Conservation (phyloP, 495 filamentous ascomycete genomes). For the Aeminium ludgeri region DNA sequence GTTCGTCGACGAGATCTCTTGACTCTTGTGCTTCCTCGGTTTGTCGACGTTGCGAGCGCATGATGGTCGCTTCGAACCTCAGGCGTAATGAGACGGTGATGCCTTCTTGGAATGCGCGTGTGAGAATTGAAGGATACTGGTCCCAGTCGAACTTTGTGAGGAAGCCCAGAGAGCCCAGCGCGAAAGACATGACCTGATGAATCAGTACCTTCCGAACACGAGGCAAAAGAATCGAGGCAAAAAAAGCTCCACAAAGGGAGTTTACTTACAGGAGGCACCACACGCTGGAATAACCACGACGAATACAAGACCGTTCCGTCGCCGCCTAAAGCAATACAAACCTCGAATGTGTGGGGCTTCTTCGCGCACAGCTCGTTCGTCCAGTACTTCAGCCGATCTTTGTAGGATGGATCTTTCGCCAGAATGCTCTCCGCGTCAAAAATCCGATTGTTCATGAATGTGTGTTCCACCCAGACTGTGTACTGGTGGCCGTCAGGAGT, state of each 20-base stretch:
- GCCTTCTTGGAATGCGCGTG: constrained; percentile 59
- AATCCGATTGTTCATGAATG: constrained; percentile 45
- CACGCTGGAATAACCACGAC: constrained; percentile 91
- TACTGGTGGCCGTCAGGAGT: constrained; percentile 41
- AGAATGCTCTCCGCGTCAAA: constrained; percentile 55
- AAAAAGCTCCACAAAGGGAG: too few relatives aligned
- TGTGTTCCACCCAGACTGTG: constrained; percentile 66
- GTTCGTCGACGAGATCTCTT: constrained; percentile 66
- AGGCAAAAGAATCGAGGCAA: too few relatives aligned
- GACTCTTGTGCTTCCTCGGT: constrained; percentile 7
- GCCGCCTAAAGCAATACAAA: constrained; percentile 85
- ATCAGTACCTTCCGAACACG: too few relatives aligned
- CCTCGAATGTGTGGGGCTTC: constrained; percentile 77
- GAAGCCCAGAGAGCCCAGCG: constrained; percentile 82
- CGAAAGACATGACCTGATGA: constrained; percentile 82
- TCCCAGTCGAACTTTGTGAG: constrained; percentile 91
- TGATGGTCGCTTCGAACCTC: constrained; percentile 87
- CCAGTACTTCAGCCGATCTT: constrained; percentile 62
- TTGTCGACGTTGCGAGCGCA: constrained; percentile 46
- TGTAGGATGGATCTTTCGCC: constrained; percentile 35
- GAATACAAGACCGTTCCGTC: constrained; percentile 94
- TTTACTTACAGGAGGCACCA: constrained; percentile 82
- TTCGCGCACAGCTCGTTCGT: constrained; percentile 55
- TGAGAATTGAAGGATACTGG: constrained; percentile 50
- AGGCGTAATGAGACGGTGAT: constrained; percentile 76